Base-by-base conservation (phyloP, 2,329 filamentous ascomycete species). In the Waltergamsia citrina region DNA sequence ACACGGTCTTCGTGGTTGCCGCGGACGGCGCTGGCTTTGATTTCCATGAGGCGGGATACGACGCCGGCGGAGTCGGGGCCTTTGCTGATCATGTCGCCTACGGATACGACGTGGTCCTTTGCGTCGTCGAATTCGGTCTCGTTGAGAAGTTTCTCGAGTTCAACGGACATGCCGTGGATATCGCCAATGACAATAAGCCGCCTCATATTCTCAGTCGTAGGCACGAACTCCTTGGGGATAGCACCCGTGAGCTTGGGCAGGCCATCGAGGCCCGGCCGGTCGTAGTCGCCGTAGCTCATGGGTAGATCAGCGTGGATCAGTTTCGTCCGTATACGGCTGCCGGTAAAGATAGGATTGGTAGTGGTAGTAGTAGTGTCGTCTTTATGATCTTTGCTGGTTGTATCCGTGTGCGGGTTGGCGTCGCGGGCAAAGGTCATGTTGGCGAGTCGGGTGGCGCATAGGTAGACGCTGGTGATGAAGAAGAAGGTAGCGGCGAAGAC, bases 1-100 rank as follows among this genome's bases (percentile, higher is more conserved):
- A 95, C 68, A 16, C 78, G 72, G 53, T 96, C 88, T 53, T 98
- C 92, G 59, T 94, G 85, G 58, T 95, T 95, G 14, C 92, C 92
- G 33, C 90, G 79, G 7, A 96, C 86, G 41, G 78, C 85, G 20
- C 80, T 85, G 16, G 90, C 88, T 33, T 74, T 73, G 24, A 90
- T 60, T 11, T 71, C 59, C 53, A 86, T 82, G 24, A 85, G 80
- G 27, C 87, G 66, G 38, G 81, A 74, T 31, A 96, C 68, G 1
- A 94, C 85, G 24, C 80, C 85, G 1, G 69, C 49, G 21, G 84
- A 90, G 57, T 94, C 79, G 9, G 88, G 86, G 1, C 90, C 88
- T 59, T 94, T 94, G 51, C 79, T 79, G 45, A 96, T 71, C 52
- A 90, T 69, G 56, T 94, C 85, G 31, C 86, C 86, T 1, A 76